Evolutionary conservation across 1,284 basidiomycete species (phyloP).

Genomic region (Naganishia liquefaciens): DNA sequence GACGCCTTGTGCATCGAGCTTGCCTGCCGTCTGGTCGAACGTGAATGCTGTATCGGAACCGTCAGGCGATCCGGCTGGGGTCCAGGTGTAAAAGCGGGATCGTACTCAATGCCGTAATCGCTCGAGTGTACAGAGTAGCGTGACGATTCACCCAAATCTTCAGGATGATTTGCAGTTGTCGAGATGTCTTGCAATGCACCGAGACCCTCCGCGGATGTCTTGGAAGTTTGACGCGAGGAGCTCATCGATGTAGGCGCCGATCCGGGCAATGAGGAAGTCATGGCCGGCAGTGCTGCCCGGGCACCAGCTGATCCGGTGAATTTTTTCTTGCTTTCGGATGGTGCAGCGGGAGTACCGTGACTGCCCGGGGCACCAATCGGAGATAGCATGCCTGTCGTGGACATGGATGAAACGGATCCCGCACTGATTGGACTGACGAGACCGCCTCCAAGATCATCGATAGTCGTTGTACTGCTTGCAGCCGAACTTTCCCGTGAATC

Average conservation of each 20-base stretch:
- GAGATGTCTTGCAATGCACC: no score
- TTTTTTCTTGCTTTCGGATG: not conserved
- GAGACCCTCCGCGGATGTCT: not conserved
- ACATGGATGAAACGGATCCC: not conserved
- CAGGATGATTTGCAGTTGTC: no score
- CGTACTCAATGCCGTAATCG: no score
- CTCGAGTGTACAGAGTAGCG: no score
- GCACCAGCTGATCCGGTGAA: not conserved
- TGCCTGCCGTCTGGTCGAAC: constrained; percentile 11
- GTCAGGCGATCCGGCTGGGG: not conserved
- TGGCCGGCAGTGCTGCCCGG: not conserved
- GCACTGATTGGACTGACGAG: constrained; percentile 6
- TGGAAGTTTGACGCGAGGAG: constrained; percentile 14
- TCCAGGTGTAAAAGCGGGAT: no score
- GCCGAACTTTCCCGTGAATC: not conserved
- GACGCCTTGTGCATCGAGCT: constrained; percentile 14
- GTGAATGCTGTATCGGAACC: constrained; percentile 20
- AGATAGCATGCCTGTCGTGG: not conserved
- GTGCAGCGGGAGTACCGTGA: not conserved
- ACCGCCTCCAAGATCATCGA: not conserved
- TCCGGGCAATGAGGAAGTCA: not conserved
- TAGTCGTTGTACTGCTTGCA: not conserved
- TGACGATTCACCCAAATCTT: no score
- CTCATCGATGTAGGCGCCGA: not conserved
- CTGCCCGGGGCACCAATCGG: not conserved